Base-by-base conservation (phyloP, 169 alveolate species). In the Theileria parva region DNA sequence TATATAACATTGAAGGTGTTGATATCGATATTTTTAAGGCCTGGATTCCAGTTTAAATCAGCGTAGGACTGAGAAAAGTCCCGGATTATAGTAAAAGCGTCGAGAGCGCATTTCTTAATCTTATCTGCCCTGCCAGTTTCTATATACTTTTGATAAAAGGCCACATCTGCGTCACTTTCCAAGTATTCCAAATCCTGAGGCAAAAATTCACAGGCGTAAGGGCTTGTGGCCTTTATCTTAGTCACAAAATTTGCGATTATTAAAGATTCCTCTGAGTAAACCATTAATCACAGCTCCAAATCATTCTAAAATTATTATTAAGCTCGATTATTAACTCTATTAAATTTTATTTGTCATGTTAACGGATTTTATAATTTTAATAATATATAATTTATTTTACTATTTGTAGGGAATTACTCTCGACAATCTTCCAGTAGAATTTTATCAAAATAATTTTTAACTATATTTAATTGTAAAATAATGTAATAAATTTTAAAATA, bases 51-150 rank as follows among this genome's bases (percentile, higher is more conserved):
- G 6, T n/a, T 11, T 21, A 59, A 23, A 5, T 59, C 77, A 23
- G 68, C 70, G 32, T 79, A 75, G 12, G 60, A 74, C 39, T 11
- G 65, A 19, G 34, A 68, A 28, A 77, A 64, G 3, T 27, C 76
- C 12, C 83, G 64, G 9, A 83, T 77, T 39, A 83, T 67, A n/a
- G 55, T 55, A 17, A 83, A 65, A 13, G 89, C 79, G 48, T 83
- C 89, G 17, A 83, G 32, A 30, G 89, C 87, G 53, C 86, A 83
- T 60, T 83, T 78, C 61, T 75, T 65, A 23, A 83, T 72, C 89
- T 59, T 48, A 27, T 67, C 64, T 70, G 51, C 76, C 15, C 89
- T 67, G 8, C 81, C 89, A 11, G 72, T 61, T 60, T 39, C 81
- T 6, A 76, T 51, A 34, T 83, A 37, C 39, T 72, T 81, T 48